A percentile compares a stretch with the other conserved stretches of the same genome.
Evolutionary conservation across 192 early-diverging fungal species (phyloP).

Genomic region (Entrophospora sp.): DNA sequence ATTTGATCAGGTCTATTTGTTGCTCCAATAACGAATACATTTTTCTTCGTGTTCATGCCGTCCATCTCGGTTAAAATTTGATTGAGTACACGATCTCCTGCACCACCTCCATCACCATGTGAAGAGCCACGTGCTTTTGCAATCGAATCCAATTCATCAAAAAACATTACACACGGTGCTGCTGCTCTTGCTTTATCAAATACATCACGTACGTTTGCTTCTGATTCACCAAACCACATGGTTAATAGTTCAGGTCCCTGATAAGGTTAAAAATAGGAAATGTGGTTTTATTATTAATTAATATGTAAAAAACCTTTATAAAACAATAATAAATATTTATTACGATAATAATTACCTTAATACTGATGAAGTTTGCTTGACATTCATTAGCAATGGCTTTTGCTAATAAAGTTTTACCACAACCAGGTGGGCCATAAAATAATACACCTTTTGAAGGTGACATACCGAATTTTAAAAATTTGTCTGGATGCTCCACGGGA

Average conservation of each 20-base stretch:
- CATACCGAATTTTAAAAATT: constrained; percentile 69
- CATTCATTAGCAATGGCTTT: constrained; percentile 99
- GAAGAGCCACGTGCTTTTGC: constrained; percentile 51
- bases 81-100: constrained; percentile 74
- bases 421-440: constrained; percentile 96
- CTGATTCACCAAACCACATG: background rate
- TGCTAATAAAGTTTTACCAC: constrained; percentile 94
- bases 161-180: constrained; percentile 82
- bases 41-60: constrained; percentile 34
- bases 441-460: constrained; percentile 78
- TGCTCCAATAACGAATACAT: constrained; percentile 40
- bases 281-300: background rate
- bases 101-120: constrained; percentile 53
- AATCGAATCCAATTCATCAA: constrained; percentile 96
- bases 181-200: constrained; percentile 76
- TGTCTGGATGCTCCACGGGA: constrained; percentile 65
- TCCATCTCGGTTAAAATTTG: constrained; percentile 90
- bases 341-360: constrained; percentile 61
- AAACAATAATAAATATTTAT: background rate
- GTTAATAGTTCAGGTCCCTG: background rate
- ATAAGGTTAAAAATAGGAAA: background rate
- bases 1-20: constrained; percentile 85
- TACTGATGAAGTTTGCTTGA: constrained; percentile 99
- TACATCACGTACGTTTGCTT: constrained; percentile 47
- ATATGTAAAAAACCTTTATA: background rate